Evolutionary conservation across 192 early-diverging fungal species (phyloP).

Genomic region (Gamsiella multidivaricata): DNA sequence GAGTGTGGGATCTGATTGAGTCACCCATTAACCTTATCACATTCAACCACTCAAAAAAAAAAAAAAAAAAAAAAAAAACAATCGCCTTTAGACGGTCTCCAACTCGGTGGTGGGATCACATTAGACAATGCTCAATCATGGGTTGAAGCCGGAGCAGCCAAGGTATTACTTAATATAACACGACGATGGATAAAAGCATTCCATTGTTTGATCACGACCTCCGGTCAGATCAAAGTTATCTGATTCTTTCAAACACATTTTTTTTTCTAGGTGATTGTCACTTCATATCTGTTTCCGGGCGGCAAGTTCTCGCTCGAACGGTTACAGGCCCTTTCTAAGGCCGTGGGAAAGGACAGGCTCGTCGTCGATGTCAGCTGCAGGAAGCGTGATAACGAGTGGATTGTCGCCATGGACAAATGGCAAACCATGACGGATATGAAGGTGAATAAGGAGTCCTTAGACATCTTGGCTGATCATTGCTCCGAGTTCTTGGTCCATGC

Average conservation of each 20-base stretch:
- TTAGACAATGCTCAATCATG: constrained; percentile 88
- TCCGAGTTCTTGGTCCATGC: constrained; percentile 96
- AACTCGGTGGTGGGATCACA: constrained; percentile 95
- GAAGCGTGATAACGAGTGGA: constrained; percentile 75
- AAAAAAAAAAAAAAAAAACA: no score
- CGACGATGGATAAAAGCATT: no score
- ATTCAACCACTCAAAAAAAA: no score
- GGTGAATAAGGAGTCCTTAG: constrained; percentile 71
- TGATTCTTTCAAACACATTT: not conserved
- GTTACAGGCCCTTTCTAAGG: constrained; percentile 62
- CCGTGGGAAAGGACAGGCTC: constrained; percentile 75
- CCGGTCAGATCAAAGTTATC: not conserved
- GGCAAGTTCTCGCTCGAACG: constrained; percentile 76
- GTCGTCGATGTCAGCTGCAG: constrained; percentile 92
- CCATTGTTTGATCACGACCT: not conserved
- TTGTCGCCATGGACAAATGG: constrained; percentile 99
- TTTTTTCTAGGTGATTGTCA: constrained; percentile 82
- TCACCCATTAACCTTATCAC: no score
- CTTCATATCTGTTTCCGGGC: constrained; percentile 92
- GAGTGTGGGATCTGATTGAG: no score
- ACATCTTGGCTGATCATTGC: constrained; percentile 38
- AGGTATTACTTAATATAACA: constrained; percentile 65
- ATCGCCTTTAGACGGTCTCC: constrained; percentile 67
- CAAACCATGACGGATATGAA: constrained; percentile 92
- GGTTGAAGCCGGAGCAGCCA: constrained; percentile 87